These are phyloP conservation scores for Coniochaeta sp. DNA, from an alignment of 2,329 filamentous ascomycete species.

Conservation along the genomic window DNA sequence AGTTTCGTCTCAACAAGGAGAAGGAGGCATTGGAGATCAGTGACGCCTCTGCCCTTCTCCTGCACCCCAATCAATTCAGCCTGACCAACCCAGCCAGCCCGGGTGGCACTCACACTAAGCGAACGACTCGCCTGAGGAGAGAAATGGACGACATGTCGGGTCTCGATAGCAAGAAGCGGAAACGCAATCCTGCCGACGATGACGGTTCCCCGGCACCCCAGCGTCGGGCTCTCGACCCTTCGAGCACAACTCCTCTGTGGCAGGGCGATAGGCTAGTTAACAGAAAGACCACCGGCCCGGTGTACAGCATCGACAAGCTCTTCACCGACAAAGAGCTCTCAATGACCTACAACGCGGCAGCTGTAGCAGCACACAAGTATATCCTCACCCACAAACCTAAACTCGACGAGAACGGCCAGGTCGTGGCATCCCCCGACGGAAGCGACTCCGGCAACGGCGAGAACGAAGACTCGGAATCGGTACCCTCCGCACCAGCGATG, in stretches of 20 bases:
- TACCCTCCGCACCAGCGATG: constrained; percentile 46
- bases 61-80: constrained; percentile 63
- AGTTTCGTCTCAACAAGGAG: constrained; percentile 55
- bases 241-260: constrained; percentile 54
- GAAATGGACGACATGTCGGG: constrained; percentile 51
- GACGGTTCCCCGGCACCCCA: constrained; percentile 56
- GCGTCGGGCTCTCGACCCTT: constrained; percentile 46
- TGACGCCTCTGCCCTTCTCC: constrained; percentile 55
- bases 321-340: constrained; percentile 64
- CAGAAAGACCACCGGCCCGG: constrained; percentile 48
- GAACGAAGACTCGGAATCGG: constrained; percentile 38
- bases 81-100: constrained; percentile 58
- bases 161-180: constrained; percentile 54
- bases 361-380: constrained; percentile 54
- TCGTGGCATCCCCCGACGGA: constrained; percentile 41
- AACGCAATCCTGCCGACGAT: constrained; percentile 47
- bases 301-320: constrained; percentile 62
- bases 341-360: constrained; percentile 57
- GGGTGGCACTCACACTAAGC: constrained; percentile 54
- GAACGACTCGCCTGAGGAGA: constrained; percentile 53
- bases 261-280: constrained; percentile 50
- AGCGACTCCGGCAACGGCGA: constrained; percentile 46
- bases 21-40: constrained; percentile 62
- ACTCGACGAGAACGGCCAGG: constrained; percentile 39
- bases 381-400: constrained; percentile 49